These are phyloP conservation scores for Spergularia bocconei DNA, from an alignment of 148 eudicot genomes.

Conservation along the genomic window DNA sequence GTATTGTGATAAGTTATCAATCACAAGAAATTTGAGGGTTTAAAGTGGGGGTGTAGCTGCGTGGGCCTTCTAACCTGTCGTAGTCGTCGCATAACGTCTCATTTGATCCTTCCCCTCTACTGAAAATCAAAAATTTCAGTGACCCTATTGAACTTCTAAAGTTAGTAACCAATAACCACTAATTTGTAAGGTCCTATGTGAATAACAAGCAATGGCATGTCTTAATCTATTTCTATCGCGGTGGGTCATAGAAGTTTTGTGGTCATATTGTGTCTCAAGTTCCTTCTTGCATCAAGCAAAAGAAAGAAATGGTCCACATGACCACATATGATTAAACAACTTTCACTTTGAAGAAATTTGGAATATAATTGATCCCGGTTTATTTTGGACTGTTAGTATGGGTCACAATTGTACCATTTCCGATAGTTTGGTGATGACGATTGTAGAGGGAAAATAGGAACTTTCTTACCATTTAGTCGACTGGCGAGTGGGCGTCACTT, in stretches of 20 bases:
- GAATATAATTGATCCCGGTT: not conserved
- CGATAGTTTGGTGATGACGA: not conserved
- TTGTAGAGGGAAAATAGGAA: not conserved
- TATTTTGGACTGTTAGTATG: not conserved
- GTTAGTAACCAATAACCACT: not conserved
- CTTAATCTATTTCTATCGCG: not conserved
- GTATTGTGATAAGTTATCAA: constrained; percentile 2
- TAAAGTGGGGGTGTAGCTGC: not conserved
- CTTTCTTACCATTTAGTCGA: not conserved
- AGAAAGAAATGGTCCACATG: not conserved
- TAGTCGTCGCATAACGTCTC: not conserved
- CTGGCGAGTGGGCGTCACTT: not conserved
- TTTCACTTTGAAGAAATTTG: not conserved
- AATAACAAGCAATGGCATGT: not conserved
- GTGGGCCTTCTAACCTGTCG: constrained; percentile 4
- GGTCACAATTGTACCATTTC: not conserved
- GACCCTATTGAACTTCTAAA: constrained; percentile 16
- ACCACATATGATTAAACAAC: not conserved
- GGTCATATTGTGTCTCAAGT: not conserved
- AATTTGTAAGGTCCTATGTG: not conserved
- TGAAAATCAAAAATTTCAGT: not conserved
- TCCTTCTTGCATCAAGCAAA: constrained; percentile 5
- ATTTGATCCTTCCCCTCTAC: not conserved
- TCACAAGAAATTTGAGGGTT: not conserved
- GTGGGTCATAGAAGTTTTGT: constrained; percentile 12